These are phyloP conservation scores for barrel medic (Medicago truncatula) DNA, from an alignment of 306 rosid genomes.

Conservation along the genomic window DNA sequence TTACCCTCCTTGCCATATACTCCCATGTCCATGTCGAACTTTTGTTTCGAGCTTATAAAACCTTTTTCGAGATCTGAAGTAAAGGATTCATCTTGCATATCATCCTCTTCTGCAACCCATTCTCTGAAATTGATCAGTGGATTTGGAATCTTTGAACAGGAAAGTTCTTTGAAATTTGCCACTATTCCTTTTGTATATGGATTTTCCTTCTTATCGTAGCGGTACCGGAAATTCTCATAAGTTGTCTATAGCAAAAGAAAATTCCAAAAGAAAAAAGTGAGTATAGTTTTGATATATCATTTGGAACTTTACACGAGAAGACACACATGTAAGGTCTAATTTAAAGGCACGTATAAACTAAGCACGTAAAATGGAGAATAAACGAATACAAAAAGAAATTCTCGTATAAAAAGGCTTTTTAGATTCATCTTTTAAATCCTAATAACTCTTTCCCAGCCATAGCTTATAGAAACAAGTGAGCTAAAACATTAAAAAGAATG, in stretches of 20 bases:
- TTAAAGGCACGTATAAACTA: neutral
- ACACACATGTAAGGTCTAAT: neutral
- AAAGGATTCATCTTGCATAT: constrained; percentile 42
- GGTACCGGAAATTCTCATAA: constrained; percentile 90
- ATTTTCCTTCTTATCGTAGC: constrained; percentile 84
- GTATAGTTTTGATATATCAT: neutral
- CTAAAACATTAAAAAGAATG: constrained; percentile 10
- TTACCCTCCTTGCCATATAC: constrained; percentile 53
- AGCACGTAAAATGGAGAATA: neutral
- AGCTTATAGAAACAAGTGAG: neutral
- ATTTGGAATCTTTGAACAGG: constrained; percentile 69
- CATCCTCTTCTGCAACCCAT: constrained; percentile 63
- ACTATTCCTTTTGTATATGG: constrained; percentile 66
- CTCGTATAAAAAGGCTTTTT: too few relatives aligned
- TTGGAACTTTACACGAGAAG: neutral
- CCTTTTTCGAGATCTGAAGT: constrained; percentile 57
- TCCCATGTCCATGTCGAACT: constrained; percentile 65
- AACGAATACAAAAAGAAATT: too few relatives aligned
- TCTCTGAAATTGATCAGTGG: constrained; percentile 70
- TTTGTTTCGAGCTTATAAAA: constrained; percentile 58
- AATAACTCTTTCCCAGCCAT: too few relatives aligned
- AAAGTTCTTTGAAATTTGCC: constrained; percentile 69
- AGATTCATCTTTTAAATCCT: too few relatives aligned
- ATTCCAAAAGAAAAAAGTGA: constrained; percentile 8
- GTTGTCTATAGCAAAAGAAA: constrained; percentile 69